Percentiles rank a stretch among this genome's conserved stretches.
These are phyloP conservation scores for Sclerotinia subarctica DNA, from an alignment of 2,329 filamentous ascomycete species.

Conservation along the genomic window DNA sequence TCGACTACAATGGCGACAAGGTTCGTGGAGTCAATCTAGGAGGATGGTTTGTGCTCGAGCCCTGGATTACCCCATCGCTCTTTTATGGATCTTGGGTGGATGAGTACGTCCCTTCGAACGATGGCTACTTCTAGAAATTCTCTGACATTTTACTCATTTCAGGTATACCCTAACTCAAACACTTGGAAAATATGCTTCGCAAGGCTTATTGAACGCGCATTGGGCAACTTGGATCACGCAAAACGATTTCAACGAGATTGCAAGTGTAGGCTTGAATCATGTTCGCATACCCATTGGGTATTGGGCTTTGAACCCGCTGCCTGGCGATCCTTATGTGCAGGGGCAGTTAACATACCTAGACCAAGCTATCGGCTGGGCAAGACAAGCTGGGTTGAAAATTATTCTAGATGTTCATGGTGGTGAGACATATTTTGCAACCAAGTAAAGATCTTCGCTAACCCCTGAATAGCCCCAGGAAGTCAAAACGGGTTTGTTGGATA, in stretches of 20 bases:
- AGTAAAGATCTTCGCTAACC: slow-evolving; percentile 16
- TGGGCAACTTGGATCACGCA: slow-evolving; percentile 55
- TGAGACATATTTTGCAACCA: slow-evolving; percentile 37
- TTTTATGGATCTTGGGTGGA: slow-evolving; percentile 41
- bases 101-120: slow-evolving; percentile 37
- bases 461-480: slow-evolving; percentile 50
- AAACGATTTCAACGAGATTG: slow-evolving; percentile 44
- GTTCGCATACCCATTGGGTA: slow-evolving; percentile 65
- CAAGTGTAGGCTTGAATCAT: slow-evolving; percentile 53
- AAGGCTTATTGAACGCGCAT: slow-evolving; percentile 49
- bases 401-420: slow-evolving; percentile 67
- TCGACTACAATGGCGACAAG: slow-evolving; percentile 52
- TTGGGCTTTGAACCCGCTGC: slow-evolving; percentile 55
- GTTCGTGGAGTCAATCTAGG: slow-evolving; percentile 64
- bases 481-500: slow-evolving; percentile 51
- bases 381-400: slow-evolving; percentile 56
- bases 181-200: slow-evolving; percentile 47
- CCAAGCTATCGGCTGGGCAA: slow-evolving; percentile 57
- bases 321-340: slow-evolving; percentile 59
- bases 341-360: slow-evolving; percentile 59
- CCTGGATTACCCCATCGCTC: slow-evolving; percentile 56
- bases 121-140: background rate
- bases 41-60: slow-evolving; percentile 43
- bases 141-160: background rate
- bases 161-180: slow-evolving; percentile 41